Base-by-base conservation (phyloP, 306 rosid genomes). In the Cucurbita moschata region DNA sequence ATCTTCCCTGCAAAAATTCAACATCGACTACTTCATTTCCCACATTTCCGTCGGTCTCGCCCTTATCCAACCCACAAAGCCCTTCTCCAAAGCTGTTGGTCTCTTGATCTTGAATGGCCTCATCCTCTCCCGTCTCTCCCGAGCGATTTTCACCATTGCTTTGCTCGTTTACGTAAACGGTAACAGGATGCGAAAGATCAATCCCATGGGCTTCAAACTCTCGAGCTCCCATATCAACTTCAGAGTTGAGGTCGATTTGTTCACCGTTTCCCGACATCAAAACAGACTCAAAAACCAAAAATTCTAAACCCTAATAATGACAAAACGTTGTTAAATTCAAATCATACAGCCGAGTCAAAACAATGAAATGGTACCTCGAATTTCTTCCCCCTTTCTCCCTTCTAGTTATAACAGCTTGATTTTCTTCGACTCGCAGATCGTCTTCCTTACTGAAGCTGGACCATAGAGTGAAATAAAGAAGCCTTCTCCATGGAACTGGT, bases 161-260 rank as follows among this genome's bases (percentile, higher is more conserved):
- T 23, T 7, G 67, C 16, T 73, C 66, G 23, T 19, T 42, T 42
- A 19, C 4, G n/a, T 51, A 44, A 26, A 12, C 67, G 5, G 53
- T 73, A 44, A 13, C 65, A 10, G 79, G 75, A 54, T 62, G 74
- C 8, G 85, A 54, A 5, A 56, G 49, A 16, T 46, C 61, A 54
- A 79, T 46, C 67, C 78, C 88, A 44, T 56, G 2, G 39, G 79
- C 76, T 35, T 81, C 85, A 10, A 60, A 80, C 44, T 84, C 77
- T 61, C 73, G 79, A 77, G 79, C 87, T 68, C 56, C 55, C 77
- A 79, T 75, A 76, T 69, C 77, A 37, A 79, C 79, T 37, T 83
- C 96, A 35, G 83, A 55, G 63, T 86, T 79, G 13, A 91, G 81
- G 84, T 84, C 87, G 16, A 85, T 75, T 23, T 19, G 71, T 47